phyloP scores from a whole-genome alignment of 75 land plant species.

The Selaginella tamariscina region DNA sequence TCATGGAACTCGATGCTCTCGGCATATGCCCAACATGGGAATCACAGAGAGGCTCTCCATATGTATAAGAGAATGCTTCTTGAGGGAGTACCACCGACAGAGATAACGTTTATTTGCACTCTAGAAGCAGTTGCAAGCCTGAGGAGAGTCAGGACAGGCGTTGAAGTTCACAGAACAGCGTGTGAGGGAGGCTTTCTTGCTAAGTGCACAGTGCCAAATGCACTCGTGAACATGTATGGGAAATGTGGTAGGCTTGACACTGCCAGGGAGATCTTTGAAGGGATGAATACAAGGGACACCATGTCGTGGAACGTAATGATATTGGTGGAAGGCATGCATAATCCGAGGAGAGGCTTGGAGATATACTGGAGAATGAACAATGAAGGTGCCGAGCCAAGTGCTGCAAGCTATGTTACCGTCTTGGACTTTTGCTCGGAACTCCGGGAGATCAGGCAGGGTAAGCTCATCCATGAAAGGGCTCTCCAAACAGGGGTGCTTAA shows the following conservation, averaged over 20 bases:
- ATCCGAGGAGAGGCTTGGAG: constrained; percentile 19
- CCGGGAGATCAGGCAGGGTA: neutral
- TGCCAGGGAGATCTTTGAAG: constrained; percentile 22
- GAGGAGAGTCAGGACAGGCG: constrained; percentile 12
- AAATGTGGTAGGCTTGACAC: constrained; percentile 32
- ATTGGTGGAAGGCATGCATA: constrained; percentile 25
- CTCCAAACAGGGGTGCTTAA: too few species aligned
- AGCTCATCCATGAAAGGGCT: neutral
- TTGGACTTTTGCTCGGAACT: constrained; percentile 25
- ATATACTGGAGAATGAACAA: constrained; percentile 22
- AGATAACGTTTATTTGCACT: constrained; percentile 29
- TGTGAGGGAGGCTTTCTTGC: constrained; percentile 13
- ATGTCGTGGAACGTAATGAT: constrained; percentile 38
- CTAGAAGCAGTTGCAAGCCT: constrained; percentile 23
- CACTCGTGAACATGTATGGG: constrained; percentile 36
- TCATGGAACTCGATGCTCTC: constrained; percentile 38
- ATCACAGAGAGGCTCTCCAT: constrained; percentile 15
- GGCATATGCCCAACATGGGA: constrained; percentile 20
- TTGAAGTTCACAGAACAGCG: constrained; percentile 30
- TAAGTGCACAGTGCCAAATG: constrained; percentile 28
- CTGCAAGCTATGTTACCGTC: constrained; percentile 22
- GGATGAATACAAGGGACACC: constrained; percentile 22
- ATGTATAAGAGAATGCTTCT: constrained; percentile 22
- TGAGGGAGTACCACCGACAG: constrained; percentile 16
- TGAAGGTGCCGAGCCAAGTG: constrained; percentile 27